Evolutionary conservation across 495 filamentous ascomycete genomes (phyloP).

Genomic region (Darksidea phi): DNA sequence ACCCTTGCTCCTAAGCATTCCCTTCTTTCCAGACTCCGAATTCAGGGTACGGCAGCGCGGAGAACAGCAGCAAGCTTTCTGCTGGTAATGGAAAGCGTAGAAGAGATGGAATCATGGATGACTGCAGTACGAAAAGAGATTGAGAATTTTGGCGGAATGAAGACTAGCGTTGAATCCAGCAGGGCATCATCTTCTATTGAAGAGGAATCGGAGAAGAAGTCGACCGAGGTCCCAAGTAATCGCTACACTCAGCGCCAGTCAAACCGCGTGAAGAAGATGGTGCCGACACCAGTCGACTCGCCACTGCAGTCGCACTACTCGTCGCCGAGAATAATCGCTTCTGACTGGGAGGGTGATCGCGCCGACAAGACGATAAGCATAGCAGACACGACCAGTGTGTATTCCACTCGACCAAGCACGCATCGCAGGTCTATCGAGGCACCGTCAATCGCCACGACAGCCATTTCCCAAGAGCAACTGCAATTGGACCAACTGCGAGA

Average conservation of each 20-base stretch:
- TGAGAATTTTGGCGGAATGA: conserved; percentile 45
- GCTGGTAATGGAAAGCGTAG: conserved; percentile 75
- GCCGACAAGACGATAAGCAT: conserved; percentile 24
- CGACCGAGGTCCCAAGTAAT: conserved; percentile 22
- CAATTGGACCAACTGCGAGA: conserved; percentile 38
- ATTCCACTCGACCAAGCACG: conserved; percentile 26
- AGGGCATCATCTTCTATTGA: conserved; percentile 16
- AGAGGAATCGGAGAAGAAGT: conserved; percentile 25
- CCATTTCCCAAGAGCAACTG: conserved; percentile 29
- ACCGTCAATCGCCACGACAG: conserved; percentile 34
- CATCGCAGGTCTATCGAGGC: conserved; percentile 30
- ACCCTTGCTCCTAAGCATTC: conserved; percentile 55
- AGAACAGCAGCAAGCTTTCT: conserved; percentile 67
- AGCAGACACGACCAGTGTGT: conserved; percentile 25
- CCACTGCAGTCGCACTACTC: conserved; percentile 24
- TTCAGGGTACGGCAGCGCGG: conserved; percentile 56
- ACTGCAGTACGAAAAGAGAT: conserved; percentile 49
- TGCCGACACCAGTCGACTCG: conserved; percentile 17
- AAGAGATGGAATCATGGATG: conserved; percentile 87
- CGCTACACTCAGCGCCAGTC: conserved; percentile 27
- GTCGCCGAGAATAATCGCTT: conserved; percentile 31
- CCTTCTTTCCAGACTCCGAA: conserved; percentile 69
- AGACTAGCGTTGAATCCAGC: conserved; percentile 24
- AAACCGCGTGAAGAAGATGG: conserved; percentile 26
- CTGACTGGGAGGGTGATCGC: conserved; percentile 30